These are phyloP conservation scores for Solanum tacnaense DNA, from an alignment of 257 asterid genomes.

Conservation along the genomic window DNA sequence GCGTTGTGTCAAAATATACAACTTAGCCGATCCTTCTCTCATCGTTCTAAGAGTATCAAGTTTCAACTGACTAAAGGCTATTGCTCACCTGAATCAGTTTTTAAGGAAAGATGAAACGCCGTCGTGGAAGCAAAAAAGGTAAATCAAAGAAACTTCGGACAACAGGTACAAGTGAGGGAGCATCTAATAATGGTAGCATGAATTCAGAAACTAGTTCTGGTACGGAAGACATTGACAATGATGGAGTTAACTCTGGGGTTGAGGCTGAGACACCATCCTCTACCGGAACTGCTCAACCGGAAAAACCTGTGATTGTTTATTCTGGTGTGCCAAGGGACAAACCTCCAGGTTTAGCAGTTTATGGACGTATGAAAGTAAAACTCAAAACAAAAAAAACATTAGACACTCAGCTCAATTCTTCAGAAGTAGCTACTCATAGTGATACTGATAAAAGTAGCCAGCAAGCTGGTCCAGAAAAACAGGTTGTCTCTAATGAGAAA, in stretches of 20 bases:
- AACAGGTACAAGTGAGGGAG: constrained; percentile 33
- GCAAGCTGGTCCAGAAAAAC: constrained; percentile 49
- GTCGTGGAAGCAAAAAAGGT: constrained; percentile 66
- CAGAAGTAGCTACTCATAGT: constrained; percentile 54
- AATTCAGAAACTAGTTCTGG: constrained; percentile 46
- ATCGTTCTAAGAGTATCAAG: not conserved
- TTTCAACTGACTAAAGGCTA: not conserved
- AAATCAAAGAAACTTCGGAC: constrained; percentile 49
- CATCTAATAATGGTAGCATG: constrained; percentile 33
- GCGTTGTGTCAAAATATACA: not conserved
- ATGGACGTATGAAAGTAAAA: constrained; percentile 82
- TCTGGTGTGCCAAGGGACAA: constrained; percentile 30
- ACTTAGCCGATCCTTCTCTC: not conserved
- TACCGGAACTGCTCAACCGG: constrained; percentile 21
- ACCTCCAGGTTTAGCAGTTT: constrained; percentile 46
- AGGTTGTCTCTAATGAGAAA: constrained; percentile 38
- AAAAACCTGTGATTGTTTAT: constrained; percentile 19
- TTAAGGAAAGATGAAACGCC: constrained; percentile 51
- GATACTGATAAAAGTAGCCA: constrained; percentile 69
- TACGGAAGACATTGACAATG: constrained; percentile 50
- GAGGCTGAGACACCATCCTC: constrained; percentile 62
- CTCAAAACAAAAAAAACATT: constrained; percentile 65
- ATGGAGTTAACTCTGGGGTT: constrained; percentile 54
- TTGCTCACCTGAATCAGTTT: not conserved
- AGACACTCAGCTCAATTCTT: constrained; percentile 43